Evolutionary conservation across 306 rosid genomes (phyloP).

Genomic region (Coriaria nepalensis): DNA sequence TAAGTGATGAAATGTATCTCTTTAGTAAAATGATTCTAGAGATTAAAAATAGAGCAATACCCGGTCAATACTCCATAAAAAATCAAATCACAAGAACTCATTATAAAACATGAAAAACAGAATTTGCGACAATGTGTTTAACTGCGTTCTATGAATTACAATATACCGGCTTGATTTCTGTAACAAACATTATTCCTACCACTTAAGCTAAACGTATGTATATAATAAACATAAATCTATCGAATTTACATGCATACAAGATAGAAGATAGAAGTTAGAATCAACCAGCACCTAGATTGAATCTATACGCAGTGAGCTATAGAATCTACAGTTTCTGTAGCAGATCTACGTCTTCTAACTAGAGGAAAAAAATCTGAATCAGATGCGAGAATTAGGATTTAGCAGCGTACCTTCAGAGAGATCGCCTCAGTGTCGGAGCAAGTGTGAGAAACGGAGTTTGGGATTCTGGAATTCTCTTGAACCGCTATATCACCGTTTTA

Average conservation of each 20-base stretch:
- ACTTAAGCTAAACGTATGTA: too few species aligned
- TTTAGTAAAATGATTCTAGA: slow-evolving; percentile 2
- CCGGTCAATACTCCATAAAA: too few species aligned
- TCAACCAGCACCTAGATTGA: neutral
- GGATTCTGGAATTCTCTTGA: slow-evolving; percentile 34
- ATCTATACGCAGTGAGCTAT: neutral
- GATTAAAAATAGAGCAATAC: neutral
- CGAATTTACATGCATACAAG: too few species aligned
- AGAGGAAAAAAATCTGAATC: slow-evolving; percentile 14
- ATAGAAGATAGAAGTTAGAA: too few species aligned
- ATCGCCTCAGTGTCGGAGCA: slow-evolving; percentile 11
- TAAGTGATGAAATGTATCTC: slow-evolving; percentile 1
- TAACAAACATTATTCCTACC: too few species aligned
- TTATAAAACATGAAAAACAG: too few species aligned
- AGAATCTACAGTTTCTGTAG: neutral
- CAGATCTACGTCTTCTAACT: slow-evolving; percentile 35
- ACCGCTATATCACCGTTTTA: slow-evolving; percentile 6
- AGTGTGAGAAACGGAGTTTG: slow-evolving; percentile 1
- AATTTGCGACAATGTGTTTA: too few species aligned
- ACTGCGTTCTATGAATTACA: too few species aligned
- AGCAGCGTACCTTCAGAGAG: slow-evolving; percentile 23
- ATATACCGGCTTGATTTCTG: too few species aligned
- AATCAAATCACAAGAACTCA: too few species aligned
- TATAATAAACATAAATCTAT: too few species aligned
- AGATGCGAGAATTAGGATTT: slow-evolving; percentile 7